Conservation (phyloP, 2,329 filamentous ascomycete genomes). For the Fusarium virguliforme region DNA sequence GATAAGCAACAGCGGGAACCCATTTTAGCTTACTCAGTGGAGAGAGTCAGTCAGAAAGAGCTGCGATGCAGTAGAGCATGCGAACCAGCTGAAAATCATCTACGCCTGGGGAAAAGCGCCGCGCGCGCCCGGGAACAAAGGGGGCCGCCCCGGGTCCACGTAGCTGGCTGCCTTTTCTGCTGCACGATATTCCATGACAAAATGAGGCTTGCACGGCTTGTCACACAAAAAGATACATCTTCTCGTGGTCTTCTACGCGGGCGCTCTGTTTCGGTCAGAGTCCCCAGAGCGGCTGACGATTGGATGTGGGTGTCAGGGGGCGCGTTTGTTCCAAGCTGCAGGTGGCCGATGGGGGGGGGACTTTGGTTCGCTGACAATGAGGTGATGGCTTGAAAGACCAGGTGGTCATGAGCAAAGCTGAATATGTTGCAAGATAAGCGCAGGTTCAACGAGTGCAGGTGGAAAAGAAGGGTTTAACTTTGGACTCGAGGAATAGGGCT, state of each 20-base stretch:
- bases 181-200: constrained; percentile 27
- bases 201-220: constrained; percentile 43
- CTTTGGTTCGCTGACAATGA: constrained; percentile 33
- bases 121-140: constrained; percentile 27
- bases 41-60: background rate
- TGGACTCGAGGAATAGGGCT: constrained; percentile 25
- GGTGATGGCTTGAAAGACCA: constrained; percentile 26
- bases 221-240: constrained; percentile 21
- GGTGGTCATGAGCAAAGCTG: constrained; percentile 17
- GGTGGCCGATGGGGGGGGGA: constrained; percentile 24
- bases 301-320: background rate
- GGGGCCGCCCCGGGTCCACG: constrained; percentile 30
- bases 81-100: constrained; percentile 12
- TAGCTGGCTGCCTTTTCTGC: constrained; percentile 28
- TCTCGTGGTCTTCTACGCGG: constrained; percentile 17
- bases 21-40: background rate
- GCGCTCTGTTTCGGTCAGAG: constrained; percentile 29
- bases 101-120: constrained; percentile 8
- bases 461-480: constrained; percentile 7
- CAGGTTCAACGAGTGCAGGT: constrained; percentile 17
- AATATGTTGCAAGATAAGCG: constrained; percentile 12
- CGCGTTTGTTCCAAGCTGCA: constrained; percentile 23
- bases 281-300: constrained; percentile 17
- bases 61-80: constrained; percentile 14
- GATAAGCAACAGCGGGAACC: constrained; percentile 3